Evolutionary conservation across 176 grass and related monocot species (phyloP), one percentile per base, ranked within the genome.

Genomic region (Bonia amplexicaulis): DNA sequence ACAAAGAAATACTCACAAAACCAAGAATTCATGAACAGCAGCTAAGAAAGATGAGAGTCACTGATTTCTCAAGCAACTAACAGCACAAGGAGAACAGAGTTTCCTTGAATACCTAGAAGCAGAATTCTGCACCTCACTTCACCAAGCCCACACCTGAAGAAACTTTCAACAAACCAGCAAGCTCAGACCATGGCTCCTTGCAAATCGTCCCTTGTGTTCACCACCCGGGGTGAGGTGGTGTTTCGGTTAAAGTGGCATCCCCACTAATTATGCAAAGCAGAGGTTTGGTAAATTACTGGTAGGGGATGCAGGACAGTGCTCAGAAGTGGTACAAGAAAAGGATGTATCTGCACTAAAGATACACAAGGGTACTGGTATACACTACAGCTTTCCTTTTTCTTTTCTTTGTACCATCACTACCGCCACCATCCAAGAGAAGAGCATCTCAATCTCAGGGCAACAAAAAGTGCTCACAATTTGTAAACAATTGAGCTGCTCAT

Each of bases 251-350:
- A 90, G 89, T 76, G 85, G 89, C 85, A 84, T 31, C 44, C 75
- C 84, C 41, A 63, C 75, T 39, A 79, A 80, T 84, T 91, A 75
- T 84, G 85, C 76, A 91, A 87, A 87, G 76, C 89, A 87, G 89
- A 91, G 76, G 85, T 87, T 84, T 91, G 85, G 84, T 91, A 84
- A 91, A 80, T 91, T 87, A 80, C 75, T 87, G 85, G 89, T 80
- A 86, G 47, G 79, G 70, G 78, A 40, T 86, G 73, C 40, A 80
- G 64, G 69, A 80, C 74, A 52, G 74, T 74, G 85, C 83, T 82
- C 65, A 72, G 85, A 84, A 84, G 89, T 80, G 76, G 85, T 63
- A 74, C 80, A 82, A 81, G 71, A 81, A 80, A 67, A 62, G 69
- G 80, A 84, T 80, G 89, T 71, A 77, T 70, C 72, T 87, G 57